Percentiles rank a stretch among this genome's conserved stretches.
These are phyloP conservation scores for Podochytrium sp. DNA, from an alignment of 192 early-diverging fungal species.

Conservation along the genomic window DNA sequence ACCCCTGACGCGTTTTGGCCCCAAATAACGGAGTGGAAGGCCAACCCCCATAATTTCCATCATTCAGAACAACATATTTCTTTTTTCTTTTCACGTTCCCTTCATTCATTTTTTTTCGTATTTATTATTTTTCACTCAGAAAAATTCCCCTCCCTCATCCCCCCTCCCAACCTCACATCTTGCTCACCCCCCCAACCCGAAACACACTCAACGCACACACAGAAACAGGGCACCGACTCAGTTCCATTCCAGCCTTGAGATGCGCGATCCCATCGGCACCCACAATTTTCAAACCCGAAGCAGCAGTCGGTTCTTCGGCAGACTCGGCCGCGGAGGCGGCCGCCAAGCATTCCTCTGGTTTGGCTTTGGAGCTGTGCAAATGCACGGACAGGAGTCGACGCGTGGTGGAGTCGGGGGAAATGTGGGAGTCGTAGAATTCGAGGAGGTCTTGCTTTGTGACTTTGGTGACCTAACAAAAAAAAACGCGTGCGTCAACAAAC, in stretches of 20 bases:
- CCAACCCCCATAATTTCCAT: too few species aligned
- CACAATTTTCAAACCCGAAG: background rate
- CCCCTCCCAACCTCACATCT: conserved; percentile 9
- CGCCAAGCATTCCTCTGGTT: background rate
- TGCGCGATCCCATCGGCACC: background rate
- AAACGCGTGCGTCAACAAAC: background rate
- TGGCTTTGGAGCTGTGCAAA: conserved; percentile 28
- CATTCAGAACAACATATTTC: too few species aligned
- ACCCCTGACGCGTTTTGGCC: too few species aligned
- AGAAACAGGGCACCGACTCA: conserved; percentile 23
- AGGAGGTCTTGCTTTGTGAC: conserved; percentile 54
- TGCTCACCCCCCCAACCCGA: conserved; percentile 10
- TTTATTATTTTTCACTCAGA: too few species aligned
- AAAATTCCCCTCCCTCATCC: too few species aligned
- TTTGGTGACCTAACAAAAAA: conserved; percentile 12
- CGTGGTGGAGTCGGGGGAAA: conserved; percentile 54
- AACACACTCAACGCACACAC: conserved; percentile 8
- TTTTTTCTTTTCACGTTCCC: too few species aligned
- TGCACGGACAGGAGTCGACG: conserved; percentile 73
- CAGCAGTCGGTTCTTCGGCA: background rate
- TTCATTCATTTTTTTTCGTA: too few species aligned
- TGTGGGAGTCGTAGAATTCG: conserved; percentile 62
- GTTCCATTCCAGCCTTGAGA: conserved; percentile 17
- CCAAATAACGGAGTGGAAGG: too few species aligned
- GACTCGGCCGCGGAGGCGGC: background rate